Base-by-base conservation (phyloP, 805 yeast genomes). In the Lipomyces oligophaga region DNA sequence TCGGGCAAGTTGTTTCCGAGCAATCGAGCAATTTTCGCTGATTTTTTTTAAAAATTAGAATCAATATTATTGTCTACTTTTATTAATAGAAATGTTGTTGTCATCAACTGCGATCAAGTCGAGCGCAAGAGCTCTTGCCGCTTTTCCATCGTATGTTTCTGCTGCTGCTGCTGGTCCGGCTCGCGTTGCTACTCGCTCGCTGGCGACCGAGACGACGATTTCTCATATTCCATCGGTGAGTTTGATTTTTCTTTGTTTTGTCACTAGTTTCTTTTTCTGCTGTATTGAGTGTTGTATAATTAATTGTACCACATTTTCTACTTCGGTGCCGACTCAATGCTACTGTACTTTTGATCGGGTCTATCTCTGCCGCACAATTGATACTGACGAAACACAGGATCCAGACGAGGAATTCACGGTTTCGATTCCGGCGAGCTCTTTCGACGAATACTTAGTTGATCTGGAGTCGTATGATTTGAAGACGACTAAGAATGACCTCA, bases 381-480 rank as follows among this genome's bases (percentile, higher is more conserved):
- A 8, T 26, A 26, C 8, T 13, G 13, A 26, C 30, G 11, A 8
- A 8, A 26, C 30, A 8, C 34, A 51, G 55, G 55, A 51, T 26
- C 38, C 48, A 18, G 49, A 51, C 27, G 35, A 45, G 21, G 49
- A 54, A 4, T 55, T 61, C 60, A 61, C 58, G 34, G 52, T 69
- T 42, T 38, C 58, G 27, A 76, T 90, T 55, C 94, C 95, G 53
- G 88, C 81, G 43, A 68, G 77, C 45, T 81, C 95, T 6, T 93
- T 87, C 66, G 93, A 85, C 69, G 83, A 87, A 44, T 93, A 88
- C 75, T 73, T 82, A 70, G 67, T 93, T 58, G 83, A 79, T 34
- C 81, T 77, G 21, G 75, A 76, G 20, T 76, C 76, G 40, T 72
- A 84, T 63, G 69, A 73, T 43, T 83, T 84, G 67, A 82, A 81